Evolutionary conservation across 139 green algal genomes (phyloP).

Genomic region (Chara braunii): DNA sequence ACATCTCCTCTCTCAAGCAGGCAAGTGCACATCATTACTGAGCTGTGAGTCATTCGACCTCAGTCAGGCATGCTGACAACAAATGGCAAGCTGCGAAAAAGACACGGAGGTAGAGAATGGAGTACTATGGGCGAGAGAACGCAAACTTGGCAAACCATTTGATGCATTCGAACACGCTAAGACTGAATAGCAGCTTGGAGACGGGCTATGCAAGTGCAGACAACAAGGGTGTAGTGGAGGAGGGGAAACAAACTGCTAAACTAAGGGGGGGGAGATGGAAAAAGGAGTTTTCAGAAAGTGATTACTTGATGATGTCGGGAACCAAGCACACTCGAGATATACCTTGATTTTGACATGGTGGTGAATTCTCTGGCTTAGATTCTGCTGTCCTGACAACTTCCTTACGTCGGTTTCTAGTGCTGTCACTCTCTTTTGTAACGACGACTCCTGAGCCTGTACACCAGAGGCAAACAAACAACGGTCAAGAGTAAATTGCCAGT

Average conservation of each 20-base stretch:
- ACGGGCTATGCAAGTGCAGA: neutral
- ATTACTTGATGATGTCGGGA: too few relatives aligned
- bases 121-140: too few relatives aligned
- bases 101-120: too few relatives aligned
- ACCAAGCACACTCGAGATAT: too few relatives aligned
- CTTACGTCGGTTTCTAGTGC: neutral
- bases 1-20: neutral
- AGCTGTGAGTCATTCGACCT: too few relatives aligned
- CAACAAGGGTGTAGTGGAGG: neutral
- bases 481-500: too few relatives aligned
- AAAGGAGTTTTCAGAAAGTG: too few relatives aligned
- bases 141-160: neutral
- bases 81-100: too few relatives aligned
- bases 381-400: constrained; percentile 8
- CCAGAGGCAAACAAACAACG: too few relatives aligned
- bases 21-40: too few relatives aligned
- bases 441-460: too few relatives aligned
- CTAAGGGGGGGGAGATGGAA: neutral
- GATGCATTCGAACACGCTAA: neutral
- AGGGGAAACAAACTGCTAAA: neutral
- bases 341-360: constrained; percentile 10
- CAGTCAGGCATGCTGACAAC: too few relatives aligned
- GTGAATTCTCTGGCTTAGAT: constrained; percentile 5
- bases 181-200: neutral
- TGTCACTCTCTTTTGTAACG: neutral